Conservation (phyloP, 176 grass and related monocot species). For the Neostapfia colusana region DNA sequence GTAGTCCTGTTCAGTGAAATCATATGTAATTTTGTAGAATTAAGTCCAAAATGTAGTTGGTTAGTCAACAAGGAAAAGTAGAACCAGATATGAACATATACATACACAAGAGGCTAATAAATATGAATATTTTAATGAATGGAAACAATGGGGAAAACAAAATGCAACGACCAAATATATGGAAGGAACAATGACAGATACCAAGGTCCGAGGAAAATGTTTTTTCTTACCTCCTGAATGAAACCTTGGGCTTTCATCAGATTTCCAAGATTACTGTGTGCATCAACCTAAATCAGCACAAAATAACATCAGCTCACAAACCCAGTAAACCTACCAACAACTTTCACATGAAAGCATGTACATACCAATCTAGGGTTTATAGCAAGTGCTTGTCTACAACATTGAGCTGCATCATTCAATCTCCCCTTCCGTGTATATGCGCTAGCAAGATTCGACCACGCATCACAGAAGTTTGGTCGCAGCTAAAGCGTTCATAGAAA, state of each 20-base stretch:
- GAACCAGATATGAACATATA: constrained; percentile 4
- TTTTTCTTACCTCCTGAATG: constrained; percentile 70
- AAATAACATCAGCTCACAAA: constrained; percentile 33
- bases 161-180: background rate
- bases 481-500: constrained; percentile 56
- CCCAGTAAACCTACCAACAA: constrained; percentile 21
- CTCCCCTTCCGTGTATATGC: constrained; percentile 95
- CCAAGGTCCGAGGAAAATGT: background rate
- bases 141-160: background rate
- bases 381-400: constrained; percentile 88
- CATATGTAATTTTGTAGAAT: background rate
- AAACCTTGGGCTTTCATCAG: constrained; percentile 97
- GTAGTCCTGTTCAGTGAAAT: background rate
- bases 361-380: constrained; percentile 77
- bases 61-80: background rate
- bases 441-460: constrained; percentile 98
- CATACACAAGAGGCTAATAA: background rate
- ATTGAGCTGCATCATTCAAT: constrained; percentile 89
- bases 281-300: constrained; percentile 80
- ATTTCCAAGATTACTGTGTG: constrained; percentile 96
- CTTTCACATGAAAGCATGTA: constrained; percentile 34
- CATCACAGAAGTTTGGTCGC: constrained; percentile 86
- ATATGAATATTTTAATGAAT: background rate
- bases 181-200: background rate
- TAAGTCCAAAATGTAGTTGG: background rate